Conservation (phyloP, 352 stramenopile species). For the Globisporangium alternatum region DNA sequence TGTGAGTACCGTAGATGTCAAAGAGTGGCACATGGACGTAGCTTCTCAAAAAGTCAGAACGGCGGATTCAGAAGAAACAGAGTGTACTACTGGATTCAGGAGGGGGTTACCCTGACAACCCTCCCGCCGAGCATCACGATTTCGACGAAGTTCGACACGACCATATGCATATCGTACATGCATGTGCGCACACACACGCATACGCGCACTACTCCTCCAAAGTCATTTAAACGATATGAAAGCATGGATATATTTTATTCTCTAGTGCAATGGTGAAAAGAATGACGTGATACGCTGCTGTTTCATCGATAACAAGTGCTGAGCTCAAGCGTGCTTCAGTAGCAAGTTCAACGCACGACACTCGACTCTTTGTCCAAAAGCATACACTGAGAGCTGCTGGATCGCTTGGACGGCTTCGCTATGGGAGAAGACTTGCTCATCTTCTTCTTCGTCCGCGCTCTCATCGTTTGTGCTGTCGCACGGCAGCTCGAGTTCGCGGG, state of each 20-base stretch:
- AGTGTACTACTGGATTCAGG: not conserved
- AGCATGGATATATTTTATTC: not conserved
- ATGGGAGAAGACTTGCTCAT: not conserved
- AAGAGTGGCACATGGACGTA: not conserved
- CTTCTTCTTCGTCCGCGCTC: not conserved
- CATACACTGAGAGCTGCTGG: slow-evolving; percentile 3
- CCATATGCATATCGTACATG: slow-evolving; percentile 4
- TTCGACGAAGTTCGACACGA: not conserved
- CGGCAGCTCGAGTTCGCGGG: not conserved
- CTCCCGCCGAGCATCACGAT: not conserved
- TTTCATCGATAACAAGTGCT: not conserved
- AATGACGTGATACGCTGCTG: not conserved
- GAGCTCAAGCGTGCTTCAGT: not conserved
- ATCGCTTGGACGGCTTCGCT: not conserved
- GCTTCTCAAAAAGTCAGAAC: not conserved
- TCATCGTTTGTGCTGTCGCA: not conserved
- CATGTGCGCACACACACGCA: not conserved
- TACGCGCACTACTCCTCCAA: not conserved
- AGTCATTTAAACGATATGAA: not conserved
- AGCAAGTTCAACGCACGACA: not conserved
- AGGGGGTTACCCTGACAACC: not conserved
- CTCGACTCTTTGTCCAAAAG: not conserved
- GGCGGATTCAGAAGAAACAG: not conserved
- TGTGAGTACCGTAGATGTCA: not conserved
- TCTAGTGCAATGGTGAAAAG: not conserved